Evolutionary conservation across 345 rosid genomes (phyloP).

Genomic region (Sonneratia caseolaris): DNA sequence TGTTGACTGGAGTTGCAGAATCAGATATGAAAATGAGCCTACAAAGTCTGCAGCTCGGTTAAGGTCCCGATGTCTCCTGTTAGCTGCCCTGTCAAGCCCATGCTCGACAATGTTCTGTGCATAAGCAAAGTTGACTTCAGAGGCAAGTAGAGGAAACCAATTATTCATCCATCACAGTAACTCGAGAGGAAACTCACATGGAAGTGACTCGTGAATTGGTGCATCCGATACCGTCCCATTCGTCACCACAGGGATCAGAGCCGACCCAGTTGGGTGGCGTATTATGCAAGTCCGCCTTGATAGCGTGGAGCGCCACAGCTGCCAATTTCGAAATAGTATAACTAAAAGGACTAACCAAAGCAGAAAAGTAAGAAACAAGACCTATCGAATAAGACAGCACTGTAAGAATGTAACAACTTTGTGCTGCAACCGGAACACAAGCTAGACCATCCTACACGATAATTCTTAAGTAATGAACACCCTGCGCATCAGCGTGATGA

Average conservation of each 20-base stretch:
- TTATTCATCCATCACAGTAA: not conserved
- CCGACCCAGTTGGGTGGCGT: constrained; percentile 55
- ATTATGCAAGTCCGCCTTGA: constrained; percentile 35
- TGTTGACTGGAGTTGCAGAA: not conserved
- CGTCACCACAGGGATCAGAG: constrained; percentile 59
- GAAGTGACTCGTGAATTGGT: constrained; percentile 32
- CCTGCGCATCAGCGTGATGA: no score
- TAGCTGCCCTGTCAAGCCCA: constrained; percentile 46
- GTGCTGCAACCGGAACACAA: not conserved
- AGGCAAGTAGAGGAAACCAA: not conserved
- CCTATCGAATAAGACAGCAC: not conserved
- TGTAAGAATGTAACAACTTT: not conserved
- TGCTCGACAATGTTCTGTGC: constrained; percentile 52
- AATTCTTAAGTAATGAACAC: not conserved
- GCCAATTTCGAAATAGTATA: constrained; percentile 9
- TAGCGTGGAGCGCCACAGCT: constrained; percentile 32
- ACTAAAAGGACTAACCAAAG: not conserved
- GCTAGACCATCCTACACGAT: not conserved
- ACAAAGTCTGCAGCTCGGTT: constrained; percentile 57
- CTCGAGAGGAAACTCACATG: constrained; percentile 31
- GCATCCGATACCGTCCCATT: constrained; percentile 69
- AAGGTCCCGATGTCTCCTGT: constrained; percentile 42
- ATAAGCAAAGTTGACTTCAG: not conserved
- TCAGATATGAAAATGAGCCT: constrained; percentile 19
- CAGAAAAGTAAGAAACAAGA: not conserved